phyloP scores from a whole-genome alignment of 2,329 filamentous ascomycete species.

The Epichloe scottii region DNA sequence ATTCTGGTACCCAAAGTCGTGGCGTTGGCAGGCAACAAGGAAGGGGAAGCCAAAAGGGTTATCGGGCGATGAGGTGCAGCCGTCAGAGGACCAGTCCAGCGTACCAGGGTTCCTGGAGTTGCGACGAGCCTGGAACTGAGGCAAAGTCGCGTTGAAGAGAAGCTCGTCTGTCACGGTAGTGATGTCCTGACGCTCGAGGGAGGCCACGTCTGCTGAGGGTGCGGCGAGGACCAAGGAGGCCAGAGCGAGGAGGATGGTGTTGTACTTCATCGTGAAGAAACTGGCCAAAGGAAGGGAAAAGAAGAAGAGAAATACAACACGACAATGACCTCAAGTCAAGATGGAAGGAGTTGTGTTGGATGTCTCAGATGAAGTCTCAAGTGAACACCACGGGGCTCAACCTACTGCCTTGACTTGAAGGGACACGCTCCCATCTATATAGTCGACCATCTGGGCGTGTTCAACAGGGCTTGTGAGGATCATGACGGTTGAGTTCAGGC shows the following conservation, averaged over 20 bases:
- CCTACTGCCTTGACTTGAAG: neutral
- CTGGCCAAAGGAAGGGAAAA: too few species aligned
- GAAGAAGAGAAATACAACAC: neutral
- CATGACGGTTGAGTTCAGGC: neutral
- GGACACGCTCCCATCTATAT: neutral
- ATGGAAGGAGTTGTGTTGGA: neutral
- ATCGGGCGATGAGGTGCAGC: constrained; percentile 29
- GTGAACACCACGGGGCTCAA: neutral
- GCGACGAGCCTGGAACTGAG: constrained; percentile 28
- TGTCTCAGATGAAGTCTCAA: neutral
- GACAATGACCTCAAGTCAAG: neutral
- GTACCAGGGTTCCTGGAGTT: constrained; percentile 25
- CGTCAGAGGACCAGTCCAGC: constrained; percentile 30
- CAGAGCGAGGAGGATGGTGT: constrained; percentile 11
- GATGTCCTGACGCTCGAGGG: constrained; percentile 11
- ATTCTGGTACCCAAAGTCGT: constrained; percentile 46
- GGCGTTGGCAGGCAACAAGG: constrained; percentile 33
- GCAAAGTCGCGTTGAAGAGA: constrained; percentile 31
- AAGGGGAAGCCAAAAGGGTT: constrained; percentile 33
- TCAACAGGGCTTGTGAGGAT: neutral
- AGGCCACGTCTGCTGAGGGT: constrained; percentile 5
- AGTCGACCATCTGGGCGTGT: neutral
- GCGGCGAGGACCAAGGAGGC: constrained; percentile 13
- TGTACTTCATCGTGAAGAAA: constrained; percentile 20
- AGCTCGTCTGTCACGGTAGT: constrained; percentile 30